Evolutionary conservation across 305 asterid species (phyloP).

Genomic region (Solanum aculeatissimum): DNA sequence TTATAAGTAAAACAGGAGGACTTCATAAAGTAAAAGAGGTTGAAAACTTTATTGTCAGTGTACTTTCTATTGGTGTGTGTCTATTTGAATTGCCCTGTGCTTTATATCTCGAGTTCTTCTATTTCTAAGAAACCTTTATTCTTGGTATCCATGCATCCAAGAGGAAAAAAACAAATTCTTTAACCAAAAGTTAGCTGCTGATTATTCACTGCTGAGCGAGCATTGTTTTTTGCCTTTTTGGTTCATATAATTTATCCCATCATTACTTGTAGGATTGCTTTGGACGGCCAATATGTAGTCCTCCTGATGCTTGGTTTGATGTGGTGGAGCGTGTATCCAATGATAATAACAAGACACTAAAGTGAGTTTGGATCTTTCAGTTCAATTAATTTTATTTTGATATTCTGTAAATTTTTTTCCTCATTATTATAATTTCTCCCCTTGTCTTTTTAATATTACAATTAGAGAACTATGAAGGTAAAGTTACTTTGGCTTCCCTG

Average conservation of each 20-base stretch:
- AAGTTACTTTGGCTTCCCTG: neutral
- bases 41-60: neutral
- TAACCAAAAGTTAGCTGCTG: neutral
- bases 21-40: neutral
- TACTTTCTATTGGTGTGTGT: neutral
- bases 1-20: neutral
- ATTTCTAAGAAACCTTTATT: neutral
- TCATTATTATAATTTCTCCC: neutral
- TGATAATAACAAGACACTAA: conserved; percentile 83
- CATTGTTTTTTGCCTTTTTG: neutral
- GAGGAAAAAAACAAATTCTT: neutral
- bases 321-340: conserved; percentile 94
- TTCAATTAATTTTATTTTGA: neutral
- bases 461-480: neutral
- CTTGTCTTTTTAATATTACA: neutral
- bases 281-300: conserved; percentile 89
- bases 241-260: neutral
- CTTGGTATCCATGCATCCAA: neutral
- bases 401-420: neutral
- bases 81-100: neutral
- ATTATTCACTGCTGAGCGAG: neutral
- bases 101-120: neutral
- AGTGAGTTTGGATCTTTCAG: conserved; percentile 31
- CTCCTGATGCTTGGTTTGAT: conserved; percentile 99
- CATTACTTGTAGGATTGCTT: conserved; percentile 76